phyloP scores from a whole-genome alignment of 2,329 filamentous ascomycete species.

The Trichoderma sp. region DNA sequence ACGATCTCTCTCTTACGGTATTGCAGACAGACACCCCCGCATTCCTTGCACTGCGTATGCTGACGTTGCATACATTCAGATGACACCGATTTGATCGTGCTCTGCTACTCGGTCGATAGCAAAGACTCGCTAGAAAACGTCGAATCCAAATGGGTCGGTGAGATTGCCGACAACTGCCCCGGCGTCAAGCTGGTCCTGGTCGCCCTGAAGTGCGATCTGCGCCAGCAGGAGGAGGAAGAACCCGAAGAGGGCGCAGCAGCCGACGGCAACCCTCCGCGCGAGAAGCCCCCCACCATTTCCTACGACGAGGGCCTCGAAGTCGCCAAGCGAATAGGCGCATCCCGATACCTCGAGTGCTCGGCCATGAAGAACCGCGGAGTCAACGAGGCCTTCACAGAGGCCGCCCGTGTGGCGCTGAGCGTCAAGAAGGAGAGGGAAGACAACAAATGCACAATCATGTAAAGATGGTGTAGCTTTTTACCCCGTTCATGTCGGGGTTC shows the following conservation, averaged over 20 bases:
- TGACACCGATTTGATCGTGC: constrained; percentile 97
- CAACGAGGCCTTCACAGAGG: constrained; percentile 98
- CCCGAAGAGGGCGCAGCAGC: constrained; percentile 49
- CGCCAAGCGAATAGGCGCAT: constrained; percentile 83
- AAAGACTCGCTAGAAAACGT: constrained; percentile 97
- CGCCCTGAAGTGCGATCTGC: constrained; percentile 92
- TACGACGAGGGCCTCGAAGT: constrained; percentile 92
- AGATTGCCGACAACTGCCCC: constrained; percentile 97
- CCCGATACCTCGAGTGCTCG: constrained; percentile 96
- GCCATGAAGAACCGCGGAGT: constrained; percentile 97
- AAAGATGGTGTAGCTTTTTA: constrained; percentile 24
- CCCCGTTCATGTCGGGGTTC: background rate
- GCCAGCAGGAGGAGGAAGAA: constrained; percentile 76
- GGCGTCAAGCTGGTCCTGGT: constrained; percentile 93
- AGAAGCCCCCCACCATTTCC: constrained; percentile 73
- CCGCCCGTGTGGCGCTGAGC: constrained; percentile 84
- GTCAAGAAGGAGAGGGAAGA: constrained; percentile 65
- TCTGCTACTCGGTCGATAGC: constrained; percentile 97
- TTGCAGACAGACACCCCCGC: constrained; percentile 11
- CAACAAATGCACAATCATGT: constrained; percentile 62
- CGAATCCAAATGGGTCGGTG: constrained; percentile 95
- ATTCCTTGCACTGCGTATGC: constrained; percentile 11
- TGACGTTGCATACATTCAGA: constrained; percentile 37
- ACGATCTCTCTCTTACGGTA: constrained; percentile 90
- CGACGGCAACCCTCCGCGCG: constrained; percentile 40